Evolutionary conservation across 1,284 basidiomycete species (phyloP), one percentile per base, ranked within the genome.

Genomic region (Trichosporon inkin): DNA sequence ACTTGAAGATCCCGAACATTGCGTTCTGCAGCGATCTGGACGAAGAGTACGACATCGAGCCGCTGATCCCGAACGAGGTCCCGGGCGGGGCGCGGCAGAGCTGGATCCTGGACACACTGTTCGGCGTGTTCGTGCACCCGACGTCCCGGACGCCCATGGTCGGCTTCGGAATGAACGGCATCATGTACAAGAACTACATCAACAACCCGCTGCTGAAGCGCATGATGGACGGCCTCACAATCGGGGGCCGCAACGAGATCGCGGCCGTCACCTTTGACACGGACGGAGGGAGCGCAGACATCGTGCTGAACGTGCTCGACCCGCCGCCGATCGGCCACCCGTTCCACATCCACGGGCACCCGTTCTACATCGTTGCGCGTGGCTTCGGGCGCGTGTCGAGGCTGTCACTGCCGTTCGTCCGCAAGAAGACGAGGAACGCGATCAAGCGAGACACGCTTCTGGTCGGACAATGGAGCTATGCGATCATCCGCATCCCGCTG

Each of bases 371-470:
- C 24, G 61, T 80, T 38, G 73, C 62, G 5, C 64, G 74, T 17
- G 28, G 22, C 19, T 10, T 36, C 11, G 51, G 51, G n/a, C 51
- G 51, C 51, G 32, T 52, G 34, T 20, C n/a, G 16, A 32, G 51
- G 32, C 19, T 52, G 16, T 20, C 19, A 6, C 39, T 41, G 10
- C 37, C 24, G 10, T 40, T 53, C 35, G 24, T 44, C n/a, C 20
- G 20, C 57, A n/a, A 38, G 24, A 56, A 53, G n/a, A 40, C 57
- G 38, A 57, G 1, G 19, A 80, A 78, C 53, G 78, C 78, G 7
- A 57, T 78, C 5, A 68, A 75, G 20, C 64, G 78, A 32, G 79
- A 80, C 57, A 76, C 74, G n/a, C 61, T 77, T 24, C 65, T 65
- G 35, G 66, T 79, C 6, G 60, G 68, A 6, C 63, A 66, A 28